Evolutionary conservation across 441 rosid species (phyloP).

Genomic region (Croton setiger): DNA sequence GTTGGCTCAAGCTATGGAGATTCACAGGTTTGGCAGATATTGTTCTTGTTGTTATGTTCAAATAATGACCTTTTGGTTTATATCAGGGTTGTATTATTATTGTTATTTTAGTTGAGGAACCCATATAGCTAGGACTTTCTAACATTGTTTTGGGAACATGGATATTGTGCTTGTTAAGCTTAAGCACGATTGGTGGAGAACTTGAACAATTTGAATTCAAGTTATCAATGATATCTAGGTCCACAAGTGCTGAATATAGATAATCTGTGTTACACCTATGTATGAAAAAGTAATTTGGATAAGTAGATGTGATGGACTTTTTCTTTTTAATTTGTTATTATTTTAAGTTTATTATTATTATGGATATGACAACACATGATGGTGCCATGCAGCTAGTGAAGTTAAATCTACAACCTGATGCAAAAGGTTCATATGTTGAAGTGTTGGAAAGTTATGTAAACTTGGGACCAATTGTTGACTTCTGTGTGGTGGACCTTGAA

Average conservation of each 20-base stretch:
- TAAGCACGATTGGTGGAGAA: background rate
- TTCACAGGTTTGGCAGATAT: slow-evolving; percentile 65
- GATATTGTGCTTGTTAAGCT: background rate
- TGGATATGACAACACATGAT: slow-evolving; percentile 14
- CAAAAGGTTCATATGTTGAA: slow-evolving; percentile 91
- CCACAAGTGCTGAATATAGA: background rate
- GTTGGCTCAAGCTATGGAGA: slow-evolving; percentile 99
- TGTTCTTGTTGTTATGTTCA: background rate
- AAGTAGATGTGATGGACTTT: background rate
- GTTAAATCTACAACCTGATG: slow-evolving; percentile 80
- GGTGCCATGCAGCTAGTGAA: slow-evolving; percentile 65
- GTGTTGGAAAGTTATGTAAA: slow-evolving; percentile 88
- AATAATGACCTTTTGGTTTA: slow-evolving; percentile 1
- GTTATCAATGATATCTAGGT: background rate
- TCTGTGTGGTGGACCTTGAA: slow-evolving; percentile 98
- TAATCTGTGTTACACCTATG: background rate
- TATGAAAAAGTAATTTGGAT: slow-evolving; percentile 2
- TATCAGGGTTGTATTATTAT: background rate
- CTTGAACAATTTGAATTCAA: background rate
- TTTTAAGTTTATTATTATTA: slow-evolving; percentile 7
- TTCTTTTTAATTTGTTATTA: slow-evolving; percentile 2
- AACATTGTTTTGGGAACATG: background rate
- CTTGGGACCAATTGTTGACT: slow-evolving; percentile 96
- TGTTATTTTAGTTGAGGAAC: background rate
- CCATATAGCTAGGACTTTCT: background rate